Conservation (phyloP, 2,329 filamentous ascomycete species). For the Fusarium concolor region DNA sequence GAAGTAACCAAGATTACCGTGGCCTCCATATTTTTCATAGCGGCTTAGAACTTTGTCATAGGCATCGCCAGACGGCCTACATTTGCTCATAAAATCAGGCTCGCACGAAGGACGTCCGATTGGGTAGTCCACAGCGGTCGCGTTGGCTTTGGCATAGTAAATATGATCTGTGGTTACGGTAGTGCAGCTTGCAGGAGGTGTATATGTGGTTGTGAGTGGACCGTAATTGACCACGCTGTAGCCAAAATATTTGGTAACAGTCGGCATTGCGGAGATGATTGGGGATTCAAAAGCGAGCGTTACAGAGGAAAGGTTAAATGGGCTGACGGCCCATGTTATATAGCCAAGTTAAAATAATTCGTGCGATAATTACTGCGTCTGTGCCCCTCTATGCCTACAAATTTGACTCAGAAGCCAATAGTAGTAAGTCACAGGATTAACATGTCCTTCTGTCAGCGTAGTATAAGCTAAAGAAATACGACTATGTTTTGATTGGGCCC, state of each 20-base stretch:
- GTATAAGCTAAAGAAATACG: too few species aligned
- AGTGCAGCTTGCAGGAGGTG: conserved; percentile 40
- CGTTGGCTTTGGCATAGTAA: conserved; percentile 1
- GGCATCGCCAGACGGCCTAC: conserved; percentile 36
- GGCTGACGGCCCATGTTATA: too few species aligned
- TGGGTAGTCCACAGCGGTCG: not conserved
- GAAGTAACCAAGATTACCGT: conserved; percentile 29
- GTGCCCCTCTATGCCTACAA: too few species aligned
- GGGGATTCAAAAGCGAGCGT: too few species aligned
- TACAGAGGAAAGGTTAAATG: too few species aligned
- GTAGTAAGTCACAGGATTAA: too few species aligned
- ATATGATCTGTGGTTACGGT: conserved; percentile 9
- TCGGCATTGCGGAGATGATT: conserved; percentile 38
- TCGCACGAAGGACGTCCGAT: conserved; percentile 26
- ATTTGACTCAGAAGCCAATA: too few species aligned
- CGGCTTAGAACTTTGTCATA: conserved; percentile 13
- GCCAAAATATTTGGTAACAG: conserved; percentile 36
- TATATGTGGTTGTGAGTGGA: conserved; percentile 47
- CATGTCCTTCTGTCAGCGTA: too few species aligned
- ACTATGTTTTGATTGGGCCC: too few species aligned
- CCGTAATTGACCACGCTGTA: conserved; percentile 44
- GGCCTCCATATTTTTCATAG: not conserved
- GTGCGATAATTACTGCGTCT: too few species aligned
- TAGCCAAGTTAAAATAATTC: too few species aligned
- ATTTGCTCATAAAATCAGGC: conserved; percentile 18